Conservation (phyloP, 2,329 filamentous ascomycete species). For the Ophiosphaerella narmari region DNA sequence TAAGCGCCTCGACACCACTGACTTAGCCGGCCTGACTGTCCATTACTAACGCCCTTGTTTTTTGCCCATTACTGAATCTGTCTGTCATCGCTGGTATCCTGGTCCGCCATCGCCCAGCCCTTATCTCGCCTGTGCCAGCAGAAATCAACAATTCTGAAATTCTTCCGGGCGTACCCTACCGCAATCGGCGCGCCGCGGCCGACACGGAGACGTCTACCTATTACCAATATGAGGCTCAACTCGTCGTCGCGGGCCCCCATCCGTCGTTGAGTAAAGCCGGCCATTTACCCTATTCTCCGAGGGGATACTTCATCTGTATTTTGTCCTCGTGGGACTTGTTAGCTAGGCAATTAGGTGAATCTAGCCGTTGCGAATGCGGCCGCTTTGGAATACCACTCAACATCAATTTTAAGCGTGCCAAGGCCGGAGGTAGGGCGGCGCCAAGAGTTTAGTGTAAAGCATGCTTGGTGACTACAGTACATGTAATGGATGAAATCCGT, state of each 20-base stretch:
- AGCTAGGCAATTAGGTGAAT: constrained; percentile 12
- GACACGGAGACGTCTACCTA: constrained; percentile 18
- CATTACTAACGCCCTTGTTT: constrained; percentile 1
- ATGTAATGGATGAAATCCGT: background rate
- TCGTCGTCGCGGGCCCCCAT: constrained; percentile 3
- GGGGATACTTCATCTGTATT: background rate
- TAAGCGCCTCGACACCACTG: constrained; percentile 7
- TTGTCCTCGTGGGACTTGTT: constrained; percentile 8
- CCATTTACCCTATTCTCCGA: constrained; percentile 28
- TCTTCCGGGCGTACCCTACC: constrained; percentile 22
- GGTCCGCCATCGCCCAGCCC: too few relatives aligned
- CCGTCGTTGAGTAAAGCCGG: constrained; percentile 10
- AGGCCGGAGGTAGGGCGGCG: background rate
- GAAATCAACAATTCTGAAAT: constrained; percentile 10
- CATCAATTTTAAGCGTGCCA: background rate
- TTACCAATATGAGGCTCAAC: constrained; percentile 19
- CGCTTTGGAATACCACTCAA: background rate
- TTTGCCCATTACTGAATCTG: background rate
- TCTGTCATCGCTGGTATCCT: too few relatives aligned
- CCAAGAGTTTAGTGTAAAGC: background rate
- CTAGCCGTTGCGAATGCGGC: background rate
- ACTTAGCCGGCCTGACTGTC: background rate
- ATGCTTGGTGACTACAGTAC: background rate
- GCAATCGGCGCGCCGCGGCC: constrained; percentile 32
- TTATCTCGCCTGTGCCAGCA: background rate